A percentile compares a stretch with the other conserved stretches of the same genome.
Evolutionary conservation across 2,329 filamentous ascomycete species (phyloP).

Genomic region (Pestalotiopsis sp.): DNA sequence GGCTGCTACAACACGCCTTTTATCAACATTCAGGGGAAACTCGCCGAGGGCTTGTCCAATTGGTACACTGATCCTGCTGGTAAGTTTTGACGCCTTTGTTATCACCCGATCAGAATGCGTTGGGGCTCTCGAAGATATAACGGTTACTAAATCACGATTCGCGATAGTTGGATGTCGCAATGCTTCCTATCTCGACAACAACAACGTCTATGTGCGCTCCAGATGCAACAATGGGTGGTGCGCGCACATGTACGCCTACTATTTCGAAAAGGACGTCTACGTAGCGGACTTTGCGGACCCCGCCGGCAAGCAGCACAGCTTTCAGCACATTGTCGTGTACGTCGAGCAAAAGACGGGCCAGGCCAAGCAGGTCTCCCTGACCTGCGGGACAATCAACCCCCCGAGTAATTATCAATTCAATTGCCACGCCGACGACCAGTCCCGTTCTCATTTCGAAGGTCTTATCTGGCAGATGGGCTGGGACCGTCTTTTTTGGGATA

Average conservation of each 20-base stretch:
- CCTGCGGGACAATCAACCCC: conserved; percentile 6
- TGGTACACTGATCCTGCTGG: neutral
- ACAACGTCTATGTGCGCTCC: conserved; percentile 34
- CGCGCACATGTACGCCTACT: conserved; percentile 33
- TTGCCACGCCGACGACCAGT: neutral
- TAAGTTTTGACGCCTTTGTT: neutral
- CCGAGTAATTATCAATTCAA: neutral
- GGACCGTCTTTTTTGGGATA: neutral
- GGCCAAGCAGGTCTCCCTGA: conserved; percentile 2
- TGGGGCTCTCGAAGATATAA: neutral
- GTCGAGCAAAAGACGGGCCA: conserved; percentile 1
- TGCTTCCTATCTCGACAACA: conserved; percentile 32
- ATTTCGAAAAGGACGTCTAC: conserved; percentile 25
- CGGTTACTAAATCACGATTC: neutral
- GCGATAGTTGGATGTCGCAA: conserved; percentile 30
- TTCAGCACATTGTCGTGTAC: conserved; percentile 27
- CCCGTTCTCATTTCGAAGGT: neutral
- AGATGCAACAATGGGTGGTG: conserved; percentile 38
- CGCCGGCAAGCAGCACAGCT: conserved; percentile 27
- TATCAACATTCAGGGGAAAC: conserved; percentile 38
- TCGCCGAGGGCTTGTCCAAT: conserved; percentile 28
- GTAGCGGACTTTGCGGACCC: neutral
- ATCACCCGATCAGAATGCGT: neutral
- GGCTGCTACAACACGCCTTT: conserved; percentile 52
- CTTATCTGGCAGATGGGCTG: neutral